Conservation (phyloP, 768 basidiomycete species). For the Flagelloscypha sp. region DNA sequence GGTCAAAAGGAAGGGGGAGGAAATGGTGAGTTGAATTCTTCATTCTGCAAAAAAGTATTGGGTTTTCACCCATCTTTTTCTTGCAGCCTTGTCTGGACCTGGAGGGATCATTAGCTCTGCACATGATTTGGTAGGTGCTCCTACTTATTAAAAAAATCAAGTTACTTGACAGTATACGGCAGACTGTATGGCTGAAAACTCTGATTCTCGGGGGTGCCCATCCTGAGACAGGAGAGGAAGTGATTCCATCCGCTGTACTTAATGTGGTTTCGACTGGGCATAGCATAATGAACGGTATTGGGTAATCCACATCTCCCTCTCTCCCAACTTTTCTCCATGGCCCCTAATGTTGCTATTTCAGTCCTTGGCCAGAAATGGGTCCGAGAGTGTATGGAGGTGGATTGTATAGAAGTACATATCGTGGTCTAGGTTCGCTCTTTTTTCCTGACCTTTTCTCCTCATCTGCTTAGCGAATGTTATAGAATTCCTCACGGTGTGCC, state of each 20-base stretch:
- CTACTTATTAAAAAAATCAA: too few relatives aligned
- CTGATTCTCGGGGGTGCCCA: conserved; percentile 17
- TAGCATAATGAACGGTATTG: conserved; percentile 11
- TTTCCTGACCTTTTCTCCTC: too few relatives aligned
- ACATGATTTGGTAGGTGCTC: conserved; percentile 16
- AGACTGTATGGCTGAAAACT: conserved; percentile 20
- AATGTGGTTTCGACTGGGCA: conserved; percentile 17
- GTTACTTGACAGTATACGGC: conserved; percentile 1
- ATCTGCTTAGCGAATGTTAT: not conserved
- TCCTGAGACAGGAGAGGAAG: conserved; percentile 15
- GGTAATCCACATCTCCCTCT: conserved; percentile 2
- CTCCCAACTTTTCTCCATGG: too few relatives aligned
- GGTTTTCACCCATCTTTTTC: not conserved
- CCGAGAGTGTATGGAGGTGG: conserved; percentile 22
- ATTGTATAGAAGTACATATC: conserved; percentile 16
- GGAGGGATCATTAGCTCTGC: conserved; percentile 21
- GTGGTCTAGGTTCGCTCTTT: conserved; percentile 20
- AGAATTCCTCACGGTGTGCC: too few relatives aligned
- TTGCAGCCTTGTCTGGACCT: conserved; percentile 20
- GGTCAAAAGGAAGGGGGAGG: conserved; percentile 21
- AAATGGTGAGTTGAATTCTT: conserved; percentile 13
- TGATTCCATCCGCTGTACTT: conserved; percentile 19
- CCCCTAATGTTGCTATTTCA: too few relatives aligned
- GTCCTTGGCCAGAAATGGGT: conserved; percentile 16
- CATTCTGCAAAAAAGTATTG: not conserved